Evolutionary conservation across 805 yeast genomes (phyloP).

Genomic region (Candida nanaspora): DNA sequence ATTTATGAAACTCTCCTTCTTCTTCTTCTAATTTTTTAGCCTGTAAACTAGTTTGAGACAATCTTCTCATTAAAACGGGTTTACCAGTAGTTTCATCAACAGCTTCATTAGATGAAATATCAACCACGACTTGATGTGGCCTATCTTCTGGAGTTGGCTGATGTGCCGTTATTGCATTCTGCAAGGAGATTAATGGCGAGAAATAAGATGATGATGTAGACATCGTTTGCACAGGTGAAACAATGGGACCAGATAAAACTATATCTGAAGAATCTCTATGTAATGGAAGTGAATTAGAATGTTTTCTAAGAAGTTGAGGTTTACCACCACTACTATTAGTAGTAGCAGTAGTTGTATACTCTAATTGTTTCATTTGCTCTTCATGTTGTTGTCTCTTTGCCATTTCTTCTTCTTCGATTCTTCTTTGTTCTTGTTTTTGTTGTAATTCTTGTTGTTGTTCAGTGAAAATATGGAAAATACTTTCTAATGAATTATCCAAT

Average conservation of each 20-base stretch:
- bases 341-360: no score
- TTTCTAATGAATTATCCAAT: slow-evolving; percentile 47
- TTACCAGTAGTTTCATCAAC: slow-evolving; percentile 66
- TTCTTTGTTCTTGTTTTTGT: neutral
- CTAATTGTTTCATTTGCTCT: neutral
- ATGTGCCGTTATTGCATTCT: neutral
- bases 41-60: slow-evolving; percentile 57
- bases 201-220: slow-evolving; percentile 13
- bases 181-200: slow-evolving; percentile 4
- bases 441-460: slow-evolving; percentile 8
- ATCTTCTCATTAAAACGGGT: slow-evolving; percentile 58
- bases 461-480: slow-evolving; percentile 39
- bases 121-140: slow-evolving; percentile 71
- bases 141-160: slow-evolving; percentile 17
- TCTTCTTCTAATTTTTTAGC: slow-evolving; percentile 79
- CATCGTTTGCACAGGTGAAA: slow-evolving; percentile 32
- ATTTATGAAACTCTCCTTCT: slow-evolving; percentile 86
- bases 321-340: slow-evolving; percentile 3
- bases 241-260: slow-evolving; percentile 45
- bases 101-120: slow-evolving; percentile 48
- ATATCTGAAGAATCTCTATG: slow-evolving; percentile 45
- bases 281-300: slow-evolving; percentile 27
- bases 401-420: neutral
- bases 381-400: slow-evolving; percentile 2
- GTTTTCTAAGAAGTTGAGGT: slow-evolving; percentile 20